Percentiles rank a stretch among this genome's conserved stretches.
phyloP scores from a whole-genome alignment of 2,329 filamentous ascomycete genomes.

The Purpureocillium lavendulum region DNA sequence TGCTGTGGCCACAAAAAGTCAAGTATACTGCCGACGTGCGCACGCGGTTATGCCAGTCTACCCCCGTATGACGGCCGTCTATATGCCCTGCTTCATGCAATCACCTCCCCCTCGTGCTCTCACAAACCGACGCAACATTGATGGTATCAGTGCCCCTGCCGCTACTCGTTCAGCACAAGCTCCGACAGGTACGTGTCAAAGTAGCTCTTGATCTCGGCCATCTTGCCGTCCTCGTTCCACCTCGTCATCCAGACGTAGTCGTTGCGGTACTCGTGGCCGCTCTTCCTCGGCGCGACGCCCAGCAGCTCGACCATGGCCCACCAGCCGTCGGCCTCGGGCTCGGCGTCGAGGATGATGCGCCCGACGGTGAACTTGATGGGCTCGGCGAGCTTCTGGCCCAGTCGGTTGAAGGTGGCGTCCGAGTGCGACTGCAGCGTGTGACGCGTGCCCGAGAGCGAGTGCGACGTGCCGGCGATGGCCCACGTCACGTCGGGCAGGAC shows the following conservation, averaged over 20 bases:
- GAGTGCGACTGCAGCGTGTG: slow-evolving; percentile 9
- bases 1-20: too few relatives aligned
- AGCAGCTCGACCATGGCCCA: slow-evolving; percentile 13
- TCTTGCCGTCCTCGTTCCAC: slow-evolving; percentile 13
- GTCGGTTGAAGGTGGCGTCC: slow-evolving; percentile 11
- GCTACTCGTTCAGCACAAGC: slow-evolving; percentile 7
- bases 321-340: slow-evolving; percentile 11
- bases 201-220: slow-evolving; percentile 15
- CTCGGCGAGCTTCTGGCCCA: slow-evolving; percentile 10
- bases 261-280: slow-evolving; percentile 13
- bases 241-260: slow-evolving; percentile 15
- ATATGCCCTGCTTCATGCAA: too few relatives aligned
- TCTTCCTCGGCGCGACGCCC: slow-evolving; percentile 12
- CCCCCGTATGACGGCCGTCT: too few relatives aligned
- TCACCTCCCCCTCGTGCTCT: too few relatives aligned
- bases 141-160: background rate
- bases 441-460: slow-evolving; percentile 14
- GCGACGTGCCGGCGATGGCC: slow-evolving; percentile 14
- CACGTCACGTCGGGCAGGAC: slow-evolving; percentile 11
- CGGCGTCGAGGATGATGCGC: slow-evolving; percentile 13
- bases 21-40: too few relatives aligned
- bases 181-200: slow-evolving; percentile 14
- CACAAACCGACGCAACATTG: background rate
- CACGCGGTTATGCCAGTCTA: too few relatives aligned
- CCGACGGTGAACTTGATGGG: slow-evolving; percentile 13